Conservation (phyloP, 768 basidiomycete genomes). For the Kwoniella europaea region DNA sequence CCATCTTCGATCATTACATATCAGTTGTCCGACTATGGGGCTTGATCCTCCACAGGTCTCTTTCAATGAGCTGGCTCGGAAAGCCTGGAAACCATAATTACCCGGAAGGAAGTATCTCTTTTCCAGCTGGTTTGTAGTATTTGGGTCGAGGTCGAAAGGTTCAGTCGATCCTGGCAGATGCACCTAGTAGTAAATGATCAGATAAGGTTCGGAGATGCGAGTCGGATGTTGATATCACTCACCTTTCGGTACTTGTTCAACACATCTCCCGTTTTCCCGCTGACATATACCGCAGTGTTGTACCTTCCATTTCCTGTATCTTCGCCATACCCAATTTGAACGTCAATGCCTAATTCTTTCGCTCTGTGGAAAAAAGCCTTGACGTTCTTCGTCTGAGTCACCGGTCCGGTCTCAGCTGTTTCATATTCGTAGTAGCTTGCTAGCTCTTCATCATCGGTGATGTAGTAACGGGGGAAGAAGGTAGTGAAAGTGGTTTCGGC, state of each 20-base stretch:
- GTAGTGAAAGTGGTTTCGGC: conserved; percentile 49
- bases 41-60: conserved; percentile 23
- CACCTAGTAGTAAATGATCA: conserved; percentile 19
- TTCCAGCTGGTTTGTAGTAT: conserved; percentile 57
- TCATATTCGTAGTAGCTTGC: conserved; percentile 48
- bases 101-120: conserved; percentile 57
- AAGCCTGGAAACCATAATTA: conserved; percentile 54
- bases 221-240: conserved; percentile 1
- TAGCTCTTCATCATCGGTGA: conserved; percentile 49
- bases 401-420: conserved; percentile 25
- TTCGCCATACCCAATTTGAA: conserved; percentile 56
- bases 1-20: conserved; percentile 57
- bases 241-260: conserved; percentile 54
- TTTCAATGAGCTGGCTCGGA: conserved; percentile 48
- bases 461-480: conserved; percentile 56
- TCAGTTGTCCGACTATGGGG: conserved; percentile 54
- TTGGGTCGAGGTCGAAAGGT: conserved; percentile 51
- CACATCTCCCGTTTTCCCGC: conserved; percentile 38
- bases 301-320: conserved; percentile 47
- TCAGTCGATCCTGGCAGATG: conserved; percentile 53
- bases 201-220: no score
- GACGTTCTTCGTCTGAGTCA: conserved; percentile 37
- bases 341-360: conserved; percentile 45
- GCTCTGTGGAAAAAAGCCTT: conserved; percentile 49
- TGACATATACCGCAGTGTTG: conserved; percentile 54